Percentiles rank a stretch among this genome's conserved stretches.
Conservation (phyloP, 305 asterid species). For the Fraxinus floribunda region DNA sequence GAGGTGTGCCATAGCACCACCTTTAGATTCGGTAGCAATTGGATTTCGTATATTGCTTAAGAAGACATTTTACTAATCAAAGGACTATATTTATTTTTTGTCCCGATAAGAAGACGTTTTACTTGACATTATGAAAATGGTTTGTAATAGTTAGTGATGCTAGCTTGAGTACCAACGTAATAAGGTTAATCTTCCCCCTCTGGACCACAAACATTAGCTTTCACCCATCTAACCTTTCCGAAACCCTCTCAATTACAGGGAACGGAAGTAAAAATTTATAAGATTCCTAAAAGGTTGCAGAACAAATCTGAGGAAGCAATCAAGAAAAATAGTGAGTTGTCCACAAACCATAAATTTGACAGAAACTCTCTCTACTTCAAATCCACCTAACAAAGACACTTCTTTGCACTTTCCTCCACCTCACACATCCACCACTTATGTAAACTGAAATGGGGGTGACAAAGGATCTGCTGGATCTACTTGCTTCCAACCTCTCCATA, state of each 20-base stretch:
- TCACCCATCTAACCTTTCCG: background rate
- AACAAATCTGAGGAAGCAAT: background rate
- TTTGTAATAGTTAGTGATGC: background rate
- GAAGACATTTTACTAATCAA: background rate
- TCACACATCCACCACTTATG: background rate
- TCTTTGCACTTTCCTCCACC: background rate
- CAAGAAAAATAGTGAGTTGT: background rate
- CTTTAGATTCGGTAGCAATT: background rate
- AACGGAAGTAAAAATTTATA: background rate
- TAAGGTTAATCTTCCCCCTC: background rate
- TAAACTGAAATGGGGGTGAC: background rate
- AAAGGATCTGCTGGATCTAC: background rate
- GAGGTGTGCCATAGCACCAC: background rate
- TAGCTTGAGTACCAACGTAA: background rate
- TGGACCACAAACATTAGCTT: background rate
- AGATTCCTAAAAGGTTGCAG: background rate
- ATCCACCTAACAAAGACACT: background rate
- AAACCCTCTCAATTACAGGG: background rate
- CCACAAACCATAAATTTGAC: background rate
- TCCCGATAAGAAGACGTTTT: background rate
- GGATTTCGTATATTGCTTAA: background rate
- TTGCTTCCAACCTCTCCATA: conserved; percentile 1
- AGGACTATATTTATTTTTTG: background rate
- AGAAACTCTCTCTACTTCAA: background rate
- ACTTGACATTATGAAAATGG: background rate